Conservation (phyloP, 176 grass and related monocot genomes). For the Secale cereale region DNA sequence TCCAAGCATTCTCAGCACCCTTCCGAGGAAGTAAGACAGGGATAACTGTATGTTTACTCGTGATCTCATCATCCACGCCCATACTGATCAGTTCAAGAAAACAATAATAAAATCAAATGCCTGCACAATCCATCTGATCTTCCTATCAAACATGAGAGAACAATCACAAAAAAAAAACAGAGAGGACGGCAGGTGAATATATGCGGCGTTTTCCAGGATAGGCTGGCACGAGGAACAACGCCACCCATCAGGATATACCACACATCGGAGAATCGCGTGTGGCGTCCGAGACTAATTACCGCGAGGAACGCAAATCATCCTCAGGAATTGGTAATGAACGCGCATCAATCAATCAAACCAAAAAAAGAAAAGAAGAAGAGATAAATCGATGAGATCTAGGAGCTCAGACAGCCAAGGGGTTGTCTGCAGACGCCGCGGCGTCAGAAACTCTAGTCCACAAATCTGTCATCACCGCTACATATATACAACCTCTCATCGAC, state of each 20-base stretch:
- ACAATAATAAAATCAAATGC: neutral
- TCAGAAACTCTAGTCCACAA: constrained; percentile 78
- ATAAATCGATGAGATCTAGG: neutral
- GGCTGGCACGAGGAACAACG: constrained; percentile 27
- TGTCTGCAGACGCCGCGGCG: constrained; percentile 50
- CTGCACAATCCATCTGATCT: constrained; percentile 32
- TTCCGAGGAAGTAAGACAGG: constrained; percentile 52
- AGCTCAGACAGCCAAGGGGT: constrained; percentile 78
- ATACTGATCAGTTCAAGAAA: neutral
- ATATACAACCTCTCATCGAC: neutral
- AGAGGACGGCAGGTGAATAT: neutral
- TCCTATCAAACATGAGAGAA: constrained; percentile 37
- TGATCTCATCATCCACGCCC: constrained; percentile 55
- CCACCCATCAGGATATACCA: constrained; percentile 72
- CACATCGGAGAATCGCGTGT: constrained; percentile 20
- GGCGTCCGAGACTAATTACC: constrained; percentile 58
- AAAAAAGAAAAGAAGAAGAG: neutral
- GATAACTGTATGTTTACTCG: constrained; percentile 60
- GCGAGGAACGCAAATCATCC: constrained; percentile 35
- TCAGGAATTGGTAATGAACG: constrained; percentile 68
- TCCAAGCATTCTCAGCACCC: constrained; percentile 46
- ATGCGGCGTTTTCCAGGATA: constrained; percentile 68
- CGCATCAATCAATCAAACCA: neutral
- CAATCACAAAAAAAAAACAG: neutral
- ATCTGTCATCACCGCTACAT: constrained; percentile 38